Conservation (phyloP, 345 rosid genomes). For the Ricinus communis region DNA sequence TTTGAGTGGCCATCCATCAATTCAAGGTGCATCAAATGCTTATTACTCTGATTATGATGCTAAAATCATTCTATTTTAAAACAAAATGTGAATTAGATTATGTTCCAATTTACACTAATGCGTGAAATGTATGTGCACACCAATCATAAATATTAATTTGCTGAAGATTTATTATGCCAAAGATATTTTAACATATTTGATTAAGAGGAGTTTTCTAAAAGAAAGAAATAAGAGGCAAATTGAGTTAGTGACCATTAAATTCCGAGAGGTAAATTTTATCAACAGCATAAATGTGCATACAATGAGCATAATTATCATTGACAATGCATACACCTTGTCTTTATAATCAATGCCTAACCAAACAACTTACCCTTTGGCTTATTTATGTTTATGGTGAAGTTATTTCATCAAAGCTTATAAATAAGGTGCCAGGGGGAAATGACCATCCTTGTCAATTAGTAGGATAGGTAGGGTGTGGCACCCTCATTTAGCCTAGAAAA, state of each 20-base stretch:
- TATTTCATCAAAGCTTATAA: no score
- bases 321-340: not conserved
- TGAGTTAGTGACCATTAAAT: not conserved
- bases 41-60: not conserved
- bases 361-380: not conserved
- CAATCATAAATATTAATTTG: not conserved
- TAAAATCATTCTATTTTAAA: not conserved
- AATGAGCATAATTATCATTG: not conserved
- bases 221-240: not conserved
- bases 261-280: not conserved
- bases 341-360: not conserved
- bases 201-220: not conserved
- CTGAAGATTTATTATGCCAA: not conserved
- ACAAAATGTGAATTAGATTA: not conserved
- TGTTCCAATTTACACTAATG: not conserved
- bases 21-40: not conserved
- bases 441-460: not conserved
- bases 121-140: not conserved
- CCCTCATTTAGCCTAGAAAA: no score
- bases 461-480: no score
- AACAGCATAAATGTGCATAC: not conserved
- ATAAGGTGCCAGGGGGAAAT: not conserved
- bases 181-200: not conserved
- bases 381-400: no score
- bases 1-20: no score